These are phyloP conservation scores for Metarhizium sp. DNA, from an alignment of 2,329 filamentous ascomycete species.

Conservation along the genomic window DNA sequence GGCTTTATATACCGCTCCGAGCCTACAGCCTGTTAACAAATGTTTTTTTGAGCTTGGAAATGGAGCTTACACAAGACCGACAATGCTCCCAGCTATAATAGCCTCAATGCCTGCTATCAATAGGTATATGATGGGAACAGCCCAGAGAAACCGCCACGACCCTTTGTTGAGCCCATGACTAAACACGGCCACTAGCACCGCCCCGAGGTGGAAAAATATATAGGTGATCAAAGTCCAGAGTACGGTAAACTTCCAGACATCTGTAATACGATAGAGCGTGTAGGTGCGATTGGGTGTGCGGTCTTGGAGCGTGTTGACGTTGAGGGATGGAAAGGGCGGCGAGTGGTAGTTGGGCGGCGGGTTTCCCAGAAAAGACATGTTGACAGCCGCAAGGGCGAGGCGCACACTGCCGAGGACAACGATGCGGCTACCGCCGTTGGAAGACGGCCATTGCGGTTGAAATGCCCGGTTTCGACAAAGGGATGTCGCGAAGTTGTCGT, in stretches of 20 bases:
- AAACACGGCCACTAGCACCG: conserved; percentile 60
- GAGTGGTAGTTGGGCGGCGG: conserved; percentile 48
- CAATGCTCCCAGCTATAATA: conserved; percentile 68
- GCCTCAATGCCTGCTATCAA: conserved; percentile 68
- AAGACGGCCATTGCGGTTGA: background rate
- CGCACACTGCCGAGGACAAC: background rate
- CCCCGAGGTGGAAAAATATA: conserved; percentile 62
- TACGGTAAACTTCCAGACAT: conserved; percentile 82
- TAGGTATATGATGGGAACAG: conserved; percentile 61
- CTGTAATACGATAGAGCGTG: conserved; percentile 61
- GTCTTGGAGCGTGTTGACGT: conserved; percentile 53
- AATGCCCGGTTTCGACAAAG: background rate
- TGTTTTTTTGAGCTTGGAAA: background rate
- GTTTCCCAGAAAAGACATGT: conserved; percentile 6
- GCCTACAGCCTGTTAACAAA: conserved; percentile 36
- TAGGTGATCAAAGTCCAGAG: conserved; percentile 81
- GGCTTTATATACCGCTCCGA: conserved; percentile 71
- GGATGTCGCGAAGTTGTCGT: background rate
- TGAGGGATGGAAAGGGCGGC: conserved; percentile 73
- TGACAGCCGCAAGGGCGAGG: background rate
- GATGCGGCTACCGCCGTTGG: background rate
- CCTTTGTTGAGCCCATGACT: conserved; percentile 55
- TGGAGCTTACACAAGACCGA: conserved; percentile 61
- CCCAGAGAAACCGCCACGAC: conserved; percentile 57
- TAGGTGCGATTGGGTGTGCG: conserved; percentile 31